These are phyloP conservation scores for Colletotrichum filicis DNA, from an alignment of 2,329 filamentous ascomycete species.

Conservation along the genomic window DNA sequence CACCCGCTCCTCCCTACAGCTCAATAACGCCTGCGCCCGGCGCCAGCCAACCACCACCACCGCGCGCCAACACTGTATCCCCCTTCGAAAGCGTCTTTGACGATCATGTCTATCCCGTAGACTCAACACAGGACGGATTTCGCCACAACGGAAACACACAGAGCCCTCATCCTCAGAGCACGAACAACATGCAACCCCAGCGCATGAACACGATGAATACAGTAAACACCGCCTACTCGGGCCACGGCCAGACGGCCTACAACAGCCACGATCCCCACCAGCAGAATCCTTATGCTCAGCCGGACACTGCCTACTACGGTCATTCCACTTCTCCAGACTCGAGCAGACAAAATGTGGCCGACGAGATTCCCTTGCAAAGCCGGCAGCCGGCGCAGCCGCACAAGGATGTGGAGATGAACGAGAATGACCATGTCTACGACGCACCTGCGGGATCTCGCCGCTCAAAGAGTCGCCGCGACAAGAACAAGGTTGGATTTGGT, in stretches of 20 bases:
- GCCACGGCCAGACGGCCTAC: slow-evolving; percentile 17
- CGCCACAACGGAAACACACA: slow-evolving; percentile 40
- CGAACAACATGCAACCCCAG: slow-evolving; percentile 40
- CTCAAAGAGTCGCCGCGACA: slow-evolving; percentile 41
- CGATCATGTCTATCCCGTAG: slow-evolving; percentile 72
- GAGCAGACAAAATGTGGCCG: slow-evolving; percentile 46
- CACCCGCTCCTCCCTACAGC: slow-evolving; percentile 52
- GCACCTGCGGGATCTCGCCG: slow-evolving; percentile 49
- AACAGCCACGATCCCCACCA: slow-evolving; percentile 15
- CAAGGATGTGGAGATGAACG: slow-evolving; percentile 55
- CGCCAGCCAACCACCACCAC: slow-evolving; percentile 43
- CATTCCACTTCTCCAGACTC: slow-evolving; percentile 49
- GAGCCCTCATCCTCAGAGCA: slow-evolving; percentile 16
- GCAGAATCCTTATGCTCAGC: slow-evolving; percentile 37
- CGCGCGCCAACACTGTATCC: slow-evolving; percentile 54
- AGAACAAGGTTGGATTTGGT: slow-evolving; percentile 63
- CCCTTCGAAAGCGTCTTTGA: slow-evolving; percentile 76
- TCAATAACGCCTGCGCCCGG: slow-evolving; percentile 30
- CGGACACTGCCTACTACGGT: slow-evolving; percentile 70
- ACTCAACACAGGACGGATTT: slow-evolving; percentile 45
- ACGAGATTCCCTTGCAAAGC: slow-evolving; percentile 69
- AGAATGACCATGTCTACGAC: slow-evolving; percentile 72
- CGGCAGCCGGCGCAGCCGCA: slow-evolving; percentile 43
- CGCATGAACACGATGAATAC: slow-evolving; percentile 36
- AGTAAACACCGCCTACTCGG: slow-evolving; percentile 21